Percentiles rank a stretch among this genome's conserved stretches.
Conservation (phyloP, 768 basidiomycete species). For the Kwoniella dejecticola region DNA sequence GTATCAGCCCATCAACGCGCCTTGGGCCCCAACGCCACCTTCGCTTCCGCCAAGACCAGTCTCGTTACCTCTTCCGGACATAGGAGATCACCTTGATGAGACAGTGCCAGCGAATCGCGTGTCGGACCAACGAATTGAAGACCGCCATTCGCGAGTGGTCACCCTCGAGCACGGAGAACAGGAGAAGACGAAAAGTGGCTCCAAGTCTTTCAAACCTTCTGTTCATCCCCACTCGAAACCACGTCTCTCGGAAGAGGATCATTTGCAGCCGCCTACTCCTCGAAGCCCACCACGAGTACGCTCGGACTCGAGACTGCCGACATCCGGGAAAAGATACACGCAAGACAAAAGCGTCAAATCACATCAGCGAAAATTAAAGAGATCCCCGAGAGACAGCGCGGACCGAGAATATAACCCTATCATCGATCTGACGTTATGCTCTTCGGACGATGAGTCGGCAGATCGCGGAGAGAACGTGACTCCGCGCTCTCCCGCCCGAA, state of each 20-base stretch:
- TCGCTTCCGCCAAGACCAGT: conserved; percentile 22
- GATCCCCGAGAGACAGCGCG: neutral
- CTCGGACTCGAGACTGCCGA: conserved; percentile 3
- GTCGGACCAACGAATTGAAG: neutral
- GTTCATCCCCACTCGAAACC: conserved; percentile 23
- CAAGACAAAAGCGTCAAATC: conserved; percentile 2
- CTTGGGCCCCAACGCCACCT: conserved; percentile 11
- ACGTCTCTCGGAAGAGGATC: conserved; percentile 14
- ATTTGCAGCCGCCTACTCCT: conserved; percentile 5
- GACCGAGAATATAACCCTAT: conserved; percentile 12
- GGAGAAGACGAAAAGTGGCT: neutral
- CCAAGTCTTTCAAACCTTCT: conserved; percentile 12
- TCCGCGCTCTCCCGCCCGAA: conserved; percentile 29
- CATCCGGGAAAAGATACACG: conserved; percentile 1
- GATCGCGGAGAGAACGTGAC: conserved; percentile 14
- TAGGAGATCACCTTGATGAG: neutral
- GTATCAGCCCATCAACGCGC: too few species aligned
- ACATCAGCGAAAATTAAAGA: neutral
- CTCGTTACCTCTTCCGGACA: conserved; percentile 16
- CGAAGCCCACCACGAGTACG: conserved; percentile 1
- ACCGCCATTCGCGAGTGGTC: too few species aligned
- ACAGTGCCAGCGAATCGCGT: neutral
- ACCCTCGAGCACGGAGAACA: neutral
- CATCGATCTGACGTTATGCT: conserved; percentile 12
- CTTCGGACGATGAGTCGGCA: neutral